Percentiles rank a stretch among this genome's conserved stretches.
phyloP scores from a whole-genome alignment of 495 filamentous ascomycete genomes.

The Hyphodiscus hymeniophilus region DNA sequence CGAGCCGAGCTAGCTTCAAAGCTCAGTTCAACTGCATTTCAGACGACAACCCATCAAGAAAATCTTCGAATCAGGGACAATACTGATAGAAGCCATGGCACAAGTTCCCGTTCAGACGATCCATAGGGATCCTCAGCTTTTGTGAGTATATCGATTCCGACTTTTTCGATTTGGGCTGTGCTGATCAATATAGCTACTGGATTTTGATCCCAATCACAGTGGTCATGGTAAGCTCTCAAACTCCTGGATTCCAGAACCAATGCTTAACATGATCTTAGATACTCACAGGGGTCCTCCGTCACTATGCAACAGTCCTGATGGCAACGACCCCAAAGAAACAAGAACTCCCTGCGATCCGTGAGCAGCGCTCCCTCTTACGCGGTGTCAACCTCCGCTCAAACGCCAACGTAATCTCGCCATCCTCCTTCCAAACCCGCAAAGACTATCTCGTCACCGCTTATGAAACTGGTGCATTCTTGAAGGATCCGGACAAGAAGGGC shows the following conservation, averaged over 20 bases:
- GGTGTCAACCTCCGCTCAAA: constrained; percentile 81
- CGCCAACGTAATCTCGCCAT: constrained; percentile 58
- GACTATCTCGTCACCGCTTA: constrained; percentile 71
- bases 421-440: constrained; percentile 72
- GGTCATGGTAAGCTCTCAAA: constrained; percentile 66
- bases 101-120: constrained; percentile 87
- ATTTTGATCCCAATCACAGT: constrained; percentile 94
- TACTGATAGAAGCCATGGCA: constrained; percentile 52
- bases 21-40: constrained; percentile 4
- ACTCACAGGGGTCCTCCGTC: constrained; percentile 87
- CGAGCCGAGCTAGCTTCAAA: constrained; percentile 16
- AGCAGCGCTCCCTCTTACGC: constrained; percentile 80
- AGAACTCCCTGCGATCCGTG: constrained; percentile 64
- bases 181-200: constrained; percentile 35
- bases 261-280: constrained; percentile 46
- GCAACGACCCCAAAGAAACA: constrained; percentile 76
- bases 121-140: constrained; percentile 96
- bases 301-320: constrained; percentile 90
- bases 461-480: constrained; percentile 78
- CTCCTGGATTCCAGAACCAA: constrained; percentile 1
- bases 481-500: constrained; percentile 76
- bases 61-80: not conserved
- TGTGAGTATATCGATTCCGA: constrained; percentile 46
- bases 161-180: not conserved
- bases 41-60: not conserved